Percentiles rank a stretch among this genome's conserved stretches.
phyloP scores from a whole-genome alignment of 768 basidiomycete species.

The Kondoa subrosea region DNA sequence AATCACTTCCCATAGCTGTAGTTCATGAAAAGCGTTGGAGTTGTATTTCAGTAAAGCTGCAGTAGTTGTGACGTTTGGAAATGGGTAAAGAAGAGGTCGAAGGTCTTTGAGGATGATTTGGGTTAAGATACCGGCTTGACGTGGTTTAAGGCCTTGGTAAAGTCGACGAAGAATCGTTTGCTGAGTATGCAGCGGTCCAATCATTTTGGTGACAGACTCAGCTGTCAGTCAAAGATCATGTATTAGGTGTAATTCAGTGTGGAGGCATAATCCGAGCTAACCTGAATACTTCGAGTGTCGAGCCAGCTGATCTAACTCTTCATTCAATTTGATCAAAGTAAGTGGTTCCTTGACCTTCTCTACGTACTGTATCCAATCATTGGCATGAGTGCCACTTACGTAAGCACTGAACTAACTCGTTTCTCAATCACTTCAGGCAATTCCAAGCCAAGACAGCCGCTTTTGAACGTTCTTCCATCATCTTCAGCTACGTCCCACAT shows the following conservation, averaged over 20 bases:
- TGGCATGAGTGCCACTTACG: slow-evolving; percentile 31
- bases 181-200: too few species aligned
- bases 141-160: slow-evolving; percentile 40
- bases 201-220: slow-evolving; percentile 9
- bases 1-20: slow-evolving; percentile 53
- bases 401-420: slow-evolving; percentile 42
- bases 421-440: slow-evolving; percentile 51
- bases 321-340: background rate
- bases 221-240: background rate
- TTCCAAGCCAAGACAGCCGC: slow-evolving; percentile 25
- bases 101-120: slow-evolving; percentile 83
- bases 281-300: slow-evolving; percentile 47
- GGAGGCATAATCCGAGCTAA: background rate
- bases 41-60: slow-evolving; percentile 44
- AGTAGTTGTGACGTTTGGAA: slow-evolving; percentile 39
- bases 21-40: slow-evolving; percentile 40
- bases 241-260: too few species aligned
- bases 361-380: slow-evolving; percentile 10
- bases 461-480: slow-evolving; percentile 35
- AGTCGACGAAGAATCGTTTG: background rate
- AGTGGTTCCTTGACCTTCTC: background rate
- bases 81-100: slow-evolving; percentile 57
- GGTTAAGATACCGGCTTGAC: slow-evolving; percentile 51
- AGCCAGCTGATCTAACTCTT: slow-evolving; percentile 58
- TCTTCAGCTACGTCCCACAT: slow-evolving; percentile 32